phyloP scores from a whole-genome alignment of 2,329 filamentous ascomycete genomes.

The Chrysosporium keratinophilum region DNA sequence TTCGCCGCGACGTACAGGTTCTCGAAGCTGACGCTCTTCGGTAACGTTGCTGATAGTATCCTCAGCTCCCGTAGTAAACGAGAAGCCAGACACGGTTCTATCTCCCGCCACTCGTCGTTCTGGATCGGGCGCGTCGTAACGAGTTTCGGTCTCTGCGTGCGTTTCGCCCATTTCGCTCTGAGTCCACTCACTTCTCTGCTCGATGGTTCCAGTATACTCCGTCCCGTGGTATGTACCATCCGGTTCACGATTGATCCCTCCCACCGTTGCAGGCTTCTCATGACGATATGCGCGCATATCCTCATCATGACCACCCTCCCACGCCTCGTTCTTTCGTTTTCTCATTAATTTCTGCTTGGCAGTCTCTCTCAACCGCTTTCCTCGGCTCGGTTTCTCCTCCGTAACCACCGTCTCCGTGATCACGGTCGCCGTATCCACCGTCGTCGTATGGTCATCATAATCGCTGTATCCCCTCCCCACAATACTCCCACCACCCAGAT shows the following conservation, averaged over 20 bases:
- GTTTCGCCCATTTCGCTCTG: slow-evolving; percentile 26
- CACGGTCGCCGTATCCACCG: slow-evolving; percentile 36
- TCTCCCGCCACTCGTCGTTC: background rate
- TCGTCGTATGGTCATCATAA: slow-evolving; percentile 41
- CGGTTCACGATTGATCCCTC: slow-evolving; percentile 72
- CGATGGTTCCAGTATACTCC: slow-evolving; percentile 50
- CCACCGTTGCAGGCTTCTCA: slow-evolving; percentile 76
- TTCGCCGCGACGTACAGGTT: slow-evolving; percentile 5
- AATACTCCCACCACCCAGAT: slow-evolving; percentile 73
- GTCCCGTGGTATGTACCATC: slow-evolving; percentile 79
- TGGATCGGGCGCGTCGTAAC: slow-evolving; percentile 32
- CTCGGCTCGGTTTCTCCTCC: slow-evolving; percentile 26
- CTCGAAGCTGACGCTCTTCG: slow-evolving; percentile 25
- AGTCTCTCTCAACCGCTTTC: slow-evolving; percentile 21
- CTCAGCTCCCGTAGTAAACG: slow-evolving; percentile 42
- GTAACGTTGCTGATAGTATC: slow-evolving; percentile 30
- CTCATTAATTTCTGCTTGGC: slow-evolving; percentile 38
- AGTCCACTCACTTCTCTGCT: slow-evolving; percentile 47
- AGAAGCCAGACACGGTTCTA: slow-evolving; percentile 31
- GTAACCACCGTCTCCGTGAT: slow-evolving; percentile 38
- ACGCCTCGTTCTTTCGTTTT: slow-evolving; percentile 29
- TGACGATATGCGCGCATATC: slow-evolving; percentile 75
- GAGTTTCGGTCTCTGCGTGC: slow-evolving; percentile 30
- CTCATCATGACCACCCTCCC: slow-evolving; percentile 53
- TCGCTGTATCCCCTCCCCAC: slow-evolving; percentile 57